Percentiles rank a stretch among this genome's conserved stretches.
Evolutionary conservation across 495 filamentous ascomycete species (phyloP).

Genomic region (Penicillium arizonense): DNA sequence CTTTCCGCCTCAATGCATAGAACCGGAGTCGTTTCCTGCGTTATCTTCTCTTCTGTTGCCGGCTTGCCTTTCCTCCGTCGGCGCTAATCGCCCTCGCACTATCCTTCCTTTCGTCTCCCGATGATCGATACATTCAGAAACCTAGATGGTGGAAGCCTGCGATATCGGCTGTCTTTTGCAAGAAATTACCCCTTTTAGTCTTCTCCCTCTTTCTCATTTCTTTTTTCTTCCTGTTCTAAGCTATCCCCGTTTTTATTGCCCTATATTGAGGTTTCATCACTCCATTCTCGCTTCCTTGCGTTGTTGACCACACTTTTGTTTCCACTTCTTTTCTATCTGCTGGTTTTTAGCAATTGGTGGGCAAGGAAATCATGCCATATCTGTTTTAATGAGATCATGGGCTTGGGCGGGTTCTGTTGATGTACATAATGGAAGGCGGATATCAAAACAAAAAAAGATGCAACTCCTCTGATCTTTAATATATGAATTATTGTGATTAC

Average conservation of each 20-base stretch:
- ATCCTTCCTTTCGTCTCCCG: slow-evolving; percentile 18
- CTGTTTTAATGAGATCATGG: slow-evolving; percentile 31
- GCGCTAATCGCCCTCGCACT: slow-evolving; percentile 12
- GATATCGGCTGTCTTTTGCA: slow-evolving; percentile 16
- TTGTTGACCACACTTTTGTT: slow-evolving; percentile 6
- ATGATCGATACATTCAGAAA: slow-evolving; percentile 17
- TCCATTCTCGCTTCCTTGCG: slow-evolving; percentile 15
- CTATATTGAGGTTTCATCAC: slow-evolving; percentile 6
- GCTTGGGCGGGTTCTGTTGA: slow-evolving; percentile 30
- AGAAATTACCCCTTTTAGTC: slow-evolving; percentile 25
- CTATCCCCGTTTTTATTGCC: slow-evolving; percentile 11
- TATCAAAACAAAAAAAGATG: slow-evolving; percentile 13
- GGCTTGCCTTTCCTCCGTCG: slow-evolving; percentile 17
- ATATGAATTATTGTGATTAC: neutral
- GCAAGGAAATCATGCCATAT: slow-evolving; percentile 23
- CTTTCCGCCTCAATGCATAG: slow-evolving; percentile 39
- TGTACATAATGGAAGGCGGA: slow-evolving; percentile 37
- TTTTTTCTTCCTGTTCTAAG: slow-evolving; percentile 4
- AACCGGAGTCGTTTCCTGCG: slow-evolving; percentile 43
- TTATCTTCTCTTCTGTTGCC: slow-evolving; percentile 30
- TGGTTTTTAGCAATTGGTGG: slow-evolving; percentile 14
- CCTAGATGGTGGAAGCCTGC: slow-evolving; percentile 27
- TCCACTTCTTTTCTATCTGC: slow-evolving; percentile 8
- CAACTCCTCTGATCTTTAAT: slow-evolving; percentile 7
- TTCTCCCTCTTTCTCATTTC: slow-evolving; percentile 12